Evolutionary conservation across 108 stramenopile species (phyloP), one percentile per base, ranked within the genome.

Genomic region (Phaeodactylum tricornutum): DNA sequence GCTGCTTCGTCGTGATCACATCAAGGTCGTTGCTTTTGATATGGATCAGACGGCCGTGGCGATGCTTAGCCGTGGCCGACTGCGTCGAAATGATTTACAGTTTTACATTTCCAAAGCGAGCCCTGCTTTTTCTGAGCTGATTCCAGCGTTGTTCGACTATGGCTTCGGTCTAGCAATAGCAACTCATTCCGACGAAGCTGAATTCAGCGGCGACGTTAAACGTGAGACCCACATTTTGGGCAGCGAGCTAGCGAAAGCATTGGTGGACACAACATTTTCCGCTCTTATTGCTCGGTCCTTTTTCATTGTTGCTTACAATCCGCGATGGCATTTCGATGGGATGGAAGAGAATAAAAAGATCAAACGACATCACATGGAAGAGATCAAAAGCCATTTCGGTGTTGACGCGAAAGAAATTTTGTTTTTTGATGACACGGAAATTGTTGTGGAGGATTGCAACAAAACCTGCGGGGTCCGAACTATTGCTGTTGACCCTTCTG

Each of bases 1-100:
- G 12, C 45, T 46, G 12, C 33, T 57, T 31, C 31, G 25, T 2
- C 36, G 36, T 1, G 28, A 57, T 23, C 15, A 29, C 1, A 49
- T 63, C 33, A 39, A 49, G 39, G 34, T 63, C 20, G 56, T 55
- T 17, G 62, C 43, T 0, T 63, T 63, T 40, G 62, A 63, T 25
- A 63, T 63, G 62, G 62, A 63, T 48, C 45, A 47, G 22, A 63
- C 62, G 3, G 62, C 62, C 23, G 54, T 63, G 4, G 29, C 53
- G 19, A 29, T 15, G 14, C 62, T 55, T 29, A 55, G 54, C 43
- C 62, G 62, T 19, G 62, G 62, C 23, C 16, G 33, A 35, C 41
- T 63, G 8, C 27, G 31, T 25, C 33, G 54, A 40, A 24, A 32
- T 3, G 47, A 39, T 5, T 29, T 55, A 11, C 30, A 63, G 4